A percentile compares a stretch with the other conserved stretches of the same genome.
These are phyloP conservation scores for Zizania latifolia DNA, from an alignment of 176 grass and related monocot species.

Conservation along the genomic window DNA sequence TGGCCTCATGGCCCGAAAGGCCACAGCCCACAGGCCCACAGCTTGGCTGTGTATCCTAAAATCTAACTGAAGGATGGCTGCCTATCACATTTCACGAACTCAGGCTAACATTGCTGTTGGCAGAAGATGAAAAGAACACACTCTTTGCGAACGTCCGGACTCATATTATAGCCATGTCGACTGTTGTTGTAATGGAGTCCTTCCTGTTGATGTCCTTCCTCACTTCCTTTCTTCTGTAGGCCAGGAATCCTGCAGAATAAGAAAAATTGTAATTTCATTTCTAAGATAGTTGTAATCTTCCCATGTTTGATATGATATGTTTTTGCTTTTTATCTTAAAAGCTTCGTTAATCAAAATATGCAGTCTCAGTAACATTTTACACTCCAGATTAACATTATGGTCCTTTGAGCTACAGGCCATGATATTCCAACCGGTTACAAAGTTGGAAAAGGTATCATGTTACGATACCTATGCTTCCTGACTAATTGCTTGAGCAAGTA, in stretches of 20 bases:
- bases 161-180: too few species aligned
- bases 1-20: constrained; percentile 19
- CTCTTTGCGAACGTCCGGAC: neutral
- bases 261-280: too few species aligned
- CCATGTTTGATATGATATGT: too few species aligned
- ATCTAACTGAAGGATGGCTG: neutral
- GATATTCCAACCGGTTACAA: neutral
- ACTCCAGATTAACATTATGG: too few species aligned
- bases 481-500: too few species aligned
- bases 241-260: constrained; percentile 21
- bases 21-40: too few species aligned
- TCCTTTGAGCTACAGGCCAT: too few species aligned
- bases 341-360: too few species aligned
- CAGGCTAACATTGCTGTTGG: neutral
- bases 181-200: neutral
- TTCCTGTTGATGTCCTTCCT: neutral
- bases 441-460: neutral
- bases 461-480: neutral
- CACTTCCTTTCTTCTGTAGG: constrained; percentile 23
- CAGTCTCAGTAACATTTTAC: too few species aligned
- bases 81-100: constrained; percentile 1
- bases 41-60: constrained; percentile 7
- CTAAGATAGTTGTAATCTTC: too few species aligned
- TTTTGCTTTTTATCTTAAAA: too few species aligned
- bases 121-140: constrained; percentile 6